Evolutionary conservation across 1,284 basidiomycete species (phyloP).

Genomic region (Tylopilus sp.): DNA sequence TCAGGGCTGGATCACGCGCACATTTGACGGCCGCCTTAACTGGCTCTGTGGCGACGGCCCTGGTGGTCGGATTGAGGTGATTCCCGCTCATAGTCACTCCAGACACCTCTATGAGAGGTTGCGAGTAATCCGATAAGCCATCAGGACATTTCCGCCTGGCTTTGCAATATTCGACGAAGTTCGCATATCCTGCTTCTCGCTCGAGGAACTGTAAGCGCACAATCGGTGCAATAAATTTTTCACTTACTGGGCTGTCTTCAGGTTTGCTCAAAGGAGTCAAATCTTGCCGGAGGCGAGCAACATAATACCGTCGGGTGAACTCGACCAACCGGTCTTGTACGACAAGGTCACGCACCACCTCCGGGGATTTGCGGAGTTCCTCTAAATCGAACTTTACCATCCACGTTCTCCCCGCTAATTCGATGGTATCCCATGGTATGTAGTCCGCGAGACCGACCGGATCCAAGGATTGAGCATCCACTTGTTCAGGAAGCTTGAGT

Average conservation of each 20-base stretch:
- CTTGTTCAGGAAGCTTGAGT: slow-evolving; percentile 35
- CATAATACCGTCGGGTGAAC: slow-evolving; percentile 67
- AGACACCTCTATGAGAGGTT: slow-evolving; percentile 70
- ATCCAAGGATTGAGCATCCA: slow-evolving; percentile 25
- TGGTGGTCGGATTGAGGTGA: slow-evolving; percentile 52
- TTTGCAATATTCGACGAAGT: slow-evolving; percentile 64
- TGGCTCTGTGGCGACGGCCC: slow-evolving; percentile 32
- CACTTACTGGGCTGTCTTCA: slow-evolving; percentile 59
- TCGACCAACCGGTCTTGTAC: slow-evolving; percentile 76
- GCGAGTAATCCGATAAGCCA: slow-evolving; percentile 57
- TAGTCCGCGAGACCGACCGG: slow-evolving; percentile 42
- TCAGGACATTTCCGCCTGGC: slow-evolving; percentile 58
- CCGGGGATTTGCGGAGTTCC: slow-evolving; percentile 39
- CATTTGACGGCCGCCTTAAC: slow-evolving; percentile 55
- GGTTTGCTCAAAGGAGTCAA: slow-evolving; percentile 71
- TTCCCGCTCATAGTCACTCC: slow-evolving; percentile 52
- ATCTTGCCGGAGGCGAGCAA: slow-evolving; percentile 56
- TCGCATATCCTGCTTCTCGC: slow-evolving; percentile 58
- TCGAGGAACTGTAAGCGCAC: slow-evolving; percentile 34
- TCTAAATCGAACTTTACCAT: slow-evolving; percentile 49
- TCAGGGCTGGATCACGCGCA: slow-evolving; percentile 26
- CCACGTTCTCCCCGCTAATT: slow-evolving; percentile 50
- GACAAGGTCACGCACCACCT: slow-evolving; percentile 57
- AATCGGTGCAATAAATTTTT: background rate
- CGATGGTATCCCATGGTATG: slow-evolving; percentile 66